phyloP scores from a whole-genome alignment of 495 filamentous ascomycete species.

The Monascus purpureus region DNA sequence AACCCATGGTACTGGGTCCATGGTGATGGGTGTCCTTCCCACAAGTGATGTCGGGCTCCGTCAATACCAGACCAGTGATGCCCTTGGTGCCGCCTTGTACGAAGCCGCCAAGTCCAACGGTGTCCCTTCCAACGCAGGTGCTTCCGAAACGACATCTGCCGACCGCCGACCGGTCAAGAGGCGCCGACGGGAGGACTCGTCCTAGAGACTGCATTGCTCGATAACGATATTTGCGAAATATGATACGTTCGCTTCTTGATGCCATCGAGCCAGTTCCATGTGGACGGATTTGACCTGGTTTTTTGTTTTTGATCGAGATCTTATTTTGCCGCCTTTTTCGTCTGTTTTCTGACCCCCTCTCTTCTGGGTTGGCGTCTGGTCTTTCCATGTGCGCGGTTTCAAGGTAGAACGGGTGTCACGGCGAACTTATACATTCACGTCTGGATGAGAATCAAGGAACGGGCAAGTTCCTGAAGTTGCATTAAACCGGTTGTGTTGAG shows the following conservation, averaged over 20 bases:
- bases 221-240: conserved; percentile 6
- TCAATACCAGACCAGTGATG: conserved; percentile 23
- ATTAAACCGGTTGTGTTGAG: neutral
- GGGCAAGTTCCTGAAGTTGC: neutral
- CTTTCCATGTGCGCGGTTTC: no score
- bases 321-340: no score
- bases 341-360: neutral
- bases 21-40: conserved; percentile 79
- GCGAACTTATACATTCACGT: neutral
- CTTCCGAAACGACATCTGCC: conserved; percentile 25
- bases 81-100: conserved; percentile 60
- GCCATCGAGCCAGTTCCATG: no score
- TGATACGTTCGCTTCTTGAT: no score
- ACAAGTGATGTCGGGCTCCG: conserved; percentile 36
- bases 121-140: conserved; percentile 34
- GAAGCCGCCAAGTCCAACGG: conserved; percentile 56
- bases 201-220: conserved; percentile 13
- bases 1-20: conserved; percentile 80
- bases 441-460: neutral
- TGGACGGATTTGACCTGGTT: conserved; percentile 5
- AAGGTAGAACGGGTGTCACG: neutral
- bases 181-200: conserved; percentile 51
- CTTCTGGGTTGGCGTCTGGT: neutral
- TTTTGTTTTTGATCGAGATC: no score
- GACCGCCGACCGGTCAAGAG: conserved; percentile 51